Evolutionary conservation across 305 asterid species (phyloP).

Genomic region (Plantago rigida): DNA sequence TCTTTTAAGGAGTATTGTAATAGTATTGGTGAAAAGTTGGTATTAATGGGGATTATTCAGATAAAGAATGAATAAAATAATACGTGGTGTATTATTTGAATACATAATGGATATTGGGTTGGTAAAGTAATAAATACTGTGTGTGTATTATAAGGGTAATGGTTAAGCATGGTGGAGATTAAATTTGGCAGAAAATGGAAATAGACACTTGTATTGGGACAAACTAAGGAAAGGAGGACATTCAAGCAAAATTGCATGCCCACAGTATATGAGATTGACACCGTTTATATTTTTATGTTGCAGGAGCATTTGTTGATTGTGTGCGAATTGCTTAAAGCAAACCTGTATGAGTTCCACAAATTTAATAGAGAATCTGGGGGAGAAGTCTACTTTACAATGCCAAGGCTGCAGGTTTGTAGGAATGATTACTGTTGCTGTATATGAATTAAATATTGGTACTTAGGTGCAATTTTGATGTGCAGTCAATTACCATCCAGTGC

Average conservation of each 20-base stretch:
- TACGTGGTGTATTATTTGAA: no score
- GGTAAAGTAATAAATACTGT: no score
- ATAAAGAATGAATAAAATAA: no score
- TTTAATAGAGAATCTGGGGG: conserved; percentile 98
- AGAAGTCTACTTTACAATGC: conserved; percentile 98
- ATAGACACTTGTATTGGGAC: no score
- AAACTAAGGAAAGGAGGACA: no score
- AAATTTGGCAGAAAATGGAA: background rate
- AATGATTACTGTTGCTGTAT: conserved; percentile 17
- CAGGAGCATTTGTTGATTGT: conserved; percentile 97
- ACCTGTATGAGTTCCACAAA: conserved; percentile 88
- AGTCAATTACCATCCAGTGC: conserved; percentile 93
- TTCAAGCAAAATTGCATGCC: background rate
- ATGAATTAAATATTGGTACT: conserved; percentile 21
- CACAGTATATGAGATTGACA: conserved; percentile 15
- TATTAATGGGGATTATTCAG: no score
- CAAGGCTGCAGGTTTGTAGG: conserved; percentile 80
- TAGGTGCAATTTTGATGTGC: conserved; percentile 32
- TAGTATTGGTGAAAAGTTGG: no score
- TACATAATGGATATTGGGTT: no score
- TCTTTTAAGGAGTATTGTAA: no score
- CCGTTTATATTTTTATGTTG: conserved; percentile 22
- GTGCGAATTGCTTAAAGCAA: conserved; percentile 92
- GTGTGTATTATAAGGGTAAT: no score
- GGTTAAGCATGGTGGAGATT: background rate